Evolutionary conservation across 768 basidiomycete genomes (phyloP).

Genomic region (Russula lepida): DNA sequence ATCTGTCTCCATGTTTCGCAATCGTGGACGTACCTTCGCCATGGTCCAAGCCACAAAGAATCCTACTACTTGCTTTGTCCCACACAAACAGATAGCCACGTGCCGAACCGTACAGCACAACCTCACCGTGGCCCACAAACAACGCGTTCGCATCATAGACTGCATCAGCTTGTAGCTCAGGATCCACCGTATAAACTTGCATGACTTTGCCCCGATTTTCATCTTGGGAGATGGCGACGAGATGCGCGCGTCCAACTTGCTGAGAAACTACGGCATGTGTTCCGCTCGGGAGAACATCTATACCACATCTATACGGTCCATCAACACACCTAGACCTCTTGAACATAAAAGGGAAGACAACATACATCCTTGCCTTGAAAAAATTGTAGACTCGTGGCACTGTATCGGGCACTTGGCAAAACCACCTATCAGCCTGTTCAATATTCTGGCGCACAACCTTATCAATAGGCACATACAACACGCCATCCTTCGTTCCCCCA

Average conservation of each 20-base stretch:
- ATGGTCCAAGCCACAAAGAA: conserved; percentile 55
- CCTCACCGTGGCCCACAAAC: conserved; percentile 45
- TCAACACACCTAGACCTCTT: conserved; percentile 10
- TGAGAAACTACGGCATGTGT: conserved; percentile 48
- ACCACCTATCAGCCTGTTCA: conserved; percentile 40
- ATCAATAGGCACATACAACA: conserved; percentile 39
- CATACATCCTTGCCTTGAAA: conserved; percentile 51
- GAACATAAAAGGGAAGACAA: background rate
- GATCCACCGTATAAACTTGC: conserved; percentile 42
- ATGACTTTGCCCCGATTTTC: conserved; percentile 47
- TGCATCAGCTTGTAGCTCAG: conserved; percentile 27
- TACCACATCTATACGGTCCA: conserved; percentile 34
- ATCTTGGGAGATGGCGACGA: conserved; percentile 43
- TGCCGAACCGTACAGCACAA: conserved; percentile 47
- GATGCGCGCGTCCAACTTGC: conserved; percentile 39
- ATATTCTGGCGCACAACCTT: background rate
- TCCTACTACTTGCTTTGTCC: conserved; percentile 45
- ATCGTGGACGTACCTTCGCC: conserved; percentile 39
- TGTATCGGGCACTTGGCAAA: conserved; percentile 59
- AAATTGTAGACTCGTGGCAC: conserved; percentile 53
- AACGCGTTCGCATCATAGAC: conserved; percentile 38
- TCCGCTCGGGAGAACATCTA: conserved; percentile 44
- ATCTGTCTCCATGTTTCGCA: background rate
- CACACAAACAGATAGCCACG: conserved; percentile 53
- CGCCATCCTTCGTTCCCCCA: conserved; percentile 63